Conservation (phyloP, 768 basidiomycete species). For the Termitomyces sp. region DNA sequence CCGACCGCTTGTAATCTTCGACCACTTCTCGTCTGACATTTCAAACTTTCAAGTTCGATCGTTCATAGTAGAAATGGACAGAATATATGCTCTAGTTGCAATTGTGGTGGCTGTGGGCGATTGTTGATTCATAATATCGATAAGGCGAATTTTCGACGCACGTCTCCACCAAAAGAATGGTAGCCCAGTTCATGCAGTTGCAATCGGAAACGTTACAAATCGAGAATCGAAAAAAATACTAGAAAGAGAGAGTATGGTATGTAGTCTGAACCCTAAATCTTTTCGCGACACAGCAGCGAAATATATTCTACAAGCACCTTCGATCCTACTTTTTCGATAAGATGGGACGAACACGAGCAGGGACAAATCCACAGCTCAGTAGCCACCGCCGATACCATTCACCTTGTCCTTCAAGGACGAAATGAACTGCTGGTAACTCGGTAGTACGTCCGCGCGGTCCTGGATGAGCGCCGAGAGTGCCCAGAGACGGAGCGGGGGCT, state of each 20-base stretch:
- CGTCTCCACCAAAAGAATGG: too few species aligned
- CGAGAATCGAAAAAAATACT: conserved; percentile 3
- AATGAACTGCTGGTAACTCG: conserved; percentile 96
- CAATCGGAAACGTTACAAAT: conserved; percentile 9
- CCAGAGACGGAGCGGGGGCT: conserved; percentile 92
- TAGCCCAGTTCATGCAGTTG: neutral
- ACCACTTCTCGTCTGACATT: too few species aligned
- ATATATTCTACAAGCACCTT: conserved; percentile 11
- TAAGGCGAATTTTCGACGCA: too few species aligned
- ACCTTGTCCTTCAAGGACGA: conserved; percentile 78
- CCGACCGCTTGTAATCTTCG: too few species aligned
- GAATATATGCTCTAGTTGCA: too few species aligned
- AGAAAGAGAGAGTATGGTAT: conserved; percentile 13
- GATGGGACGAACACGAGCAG: neutral
- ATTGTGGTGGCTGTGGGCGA: too few species aligned
- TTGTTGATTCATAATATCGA: too few species aligned
- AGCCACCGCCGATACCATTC: conserved; percentile 20
- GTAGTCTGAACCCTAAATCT: conserved; percentile 14
- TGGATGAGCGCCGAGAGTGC: conserved; percentile 86
- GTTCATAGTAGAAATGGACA: too few species aligned
- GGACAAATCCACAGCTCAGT: conserved; percentile 5
- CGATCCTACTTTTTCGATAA: neutral
- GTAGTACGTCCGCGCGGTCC: conserved; percentile 91
- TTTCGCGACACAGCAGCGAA: conserved; percentile 4
- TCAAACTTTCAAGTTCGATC: too few species aligned